phyloP scores from a whole-genome alignment of 2,329 filamentous ascomycete species.

The Allantophomopsis cytisporea region DNA sequence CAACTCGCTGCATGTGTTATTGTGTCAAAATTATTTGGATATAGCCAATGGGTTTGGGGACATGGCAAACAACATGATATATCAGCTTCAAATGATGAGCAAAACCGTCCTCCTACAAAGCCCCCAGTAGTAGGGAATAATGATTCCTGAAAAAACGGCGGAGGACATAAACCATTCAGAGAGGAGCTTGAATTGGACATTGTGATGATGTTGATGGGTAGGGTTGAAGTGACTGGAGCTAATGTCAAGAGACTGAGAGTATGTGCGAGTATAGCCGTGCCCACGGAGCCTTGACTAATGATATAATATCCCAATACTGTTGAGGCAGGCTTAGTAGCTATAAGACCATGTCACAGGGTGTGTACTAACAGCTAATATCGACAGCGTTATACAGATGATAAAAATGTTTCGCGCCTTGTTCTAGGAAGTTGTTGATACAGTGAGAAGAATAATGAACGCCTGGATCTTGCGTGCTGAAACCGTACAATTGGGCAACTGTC shows the following conservation, averaged over 20 bases:
- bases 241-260: no score
- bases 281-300: neutral
- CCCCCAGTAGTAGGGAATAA: slow-evolving; percentile 47
- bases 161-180: slow-evolving; percentile 38
- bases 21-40: slow-evolving; percentile 42
- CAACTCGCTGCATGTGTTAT: slow-evolving; percentile 62
- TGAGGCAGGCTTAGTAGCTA: neutral
- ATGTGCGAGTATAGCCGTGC: neutral
- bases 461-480: neutral
- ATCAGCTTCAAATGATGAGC: slow-evolving; percentile 25
- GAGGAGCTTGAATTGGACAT: neutral
- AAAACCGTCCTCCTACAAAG: slow-evolving; percentile 37
- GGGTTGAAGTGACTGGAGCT: no score
- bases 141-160: slow-evolving; percentile 54
- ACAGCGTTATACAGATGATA: no score
- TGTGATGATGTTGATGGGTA: no score
- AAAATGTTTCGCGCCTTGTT: no score
- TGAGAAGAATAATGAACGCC: no score
- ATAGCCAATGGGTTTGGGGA: slow-evolving; percentile 68
- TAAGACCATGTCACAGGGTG: neutral
- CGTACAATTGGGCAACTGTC: neutral
- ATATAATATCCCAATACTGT: neutral
- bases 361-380: neutral
- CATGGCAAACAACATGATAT: slow-evolving; percentile 79
- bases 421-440: no score